Base-by-base conservation (phyloP, 2,329 filamentous ascomycete species). In the Amesomyces nigricolor region DNA sequence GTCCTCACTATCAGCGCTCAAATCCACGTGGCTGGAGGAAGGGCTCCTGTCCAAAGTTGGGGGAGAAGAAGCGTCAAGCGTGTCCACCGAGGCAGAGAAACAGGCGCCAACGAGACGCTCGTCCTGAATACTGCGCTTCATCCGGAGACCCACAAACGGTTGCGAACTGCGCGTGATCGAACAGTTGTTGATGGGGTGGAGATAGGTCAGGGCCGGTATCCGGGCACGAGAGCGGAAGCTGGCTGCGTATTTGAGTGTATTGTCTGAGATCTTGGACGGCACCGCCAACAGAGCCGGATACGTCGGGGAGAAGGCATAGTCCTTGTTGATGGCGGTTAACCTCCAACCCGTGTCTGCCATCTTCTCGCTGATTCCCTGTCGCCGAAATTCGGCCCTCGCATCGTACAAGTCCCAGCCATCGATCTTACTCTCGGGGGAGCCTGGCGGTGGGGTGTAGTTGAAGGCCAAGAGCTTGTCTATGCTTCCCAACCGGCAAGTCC, bases 121-220 rank as follows among this genome's bases (percentile, higher is more conserved):
- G 67, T 99, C 94, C 69, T 99, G 94, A 32, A 95, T 89, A 66
- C 91, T 97, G 43, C 92, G 85, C 66, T 95, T 94, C 59, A 88
- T 84, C 47, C 88, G 83, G 22, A 97, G 82, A 13, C 94, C 94
- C 1, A 92, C 88, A 55, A 92, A 77, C 0, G 94, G 94, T 68
- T 99, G 94, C 3, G 92, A 95, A 67, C 91, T 95, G 67, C 94
- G 82, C 2, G 92, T 96, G 61, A 99, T 96, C 22, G 91, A 94
- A 71, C 94, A 97, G 69, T 95, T 96, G 69, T 97, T 99, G 65
- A 96, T 79, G 0, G 90, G 89, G 70, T 99, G 94, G n/a, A 96
- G 82, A 70, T 99, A 99, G 19, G 91, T 91, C 39, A 99, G 75
- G 3, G 86, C 88, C 1, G 94, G 94, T 70, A 99, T 91, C 58